These are phyloP conservation scores for Neurospora pannonica DNA, from an alignment of 495 filamentous ascomycete species.

Conservation along the genomic window DNA sequence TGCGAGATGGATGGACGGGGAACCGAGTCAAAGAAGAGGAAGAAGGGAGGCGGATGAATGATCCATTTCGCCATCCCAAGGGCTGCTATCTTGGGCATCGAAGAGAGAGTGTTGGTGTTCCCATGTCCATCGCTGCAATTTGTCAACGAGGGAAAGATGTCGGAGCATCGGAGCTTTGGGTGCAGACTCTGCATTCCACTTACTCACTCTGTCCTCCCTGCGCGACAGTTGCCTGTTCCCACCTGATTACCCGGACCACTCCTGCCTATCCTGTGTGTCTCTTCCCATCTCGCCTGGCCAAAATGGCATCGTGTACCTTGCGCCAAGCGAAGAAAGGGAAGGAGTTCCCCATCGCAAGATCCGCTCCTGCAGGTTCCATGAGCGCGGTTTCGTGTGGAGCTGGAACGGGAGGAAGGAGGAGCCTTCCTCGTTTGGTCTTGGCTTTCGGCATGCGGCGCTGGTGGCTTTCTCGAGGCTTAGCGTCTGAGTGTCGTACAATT, in stretches of 20 bases:
- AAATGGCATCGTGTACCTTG: not conserved
- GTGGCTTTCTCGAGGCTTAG: not conserved
- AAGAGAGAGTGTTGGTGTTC: not conserved
- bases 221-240: not conserved
- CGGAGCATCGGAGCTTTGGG: not conserved
- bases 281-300: not conserved
- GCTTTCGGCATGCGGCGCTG: not conserved
- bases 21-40: not conserved
- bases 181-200: not conserved
- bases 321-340: not conserved
- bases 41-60: not conserved
- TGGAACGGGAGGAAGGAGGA: not conserved
- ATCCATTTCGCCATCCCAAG: not conserved
- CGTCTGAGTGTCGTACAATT: not conserved
- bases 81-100: not conserved
- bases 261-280: not conserved
- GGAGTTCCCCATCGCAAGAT: not conserved
- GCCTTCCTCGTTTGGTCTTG: not conserved
- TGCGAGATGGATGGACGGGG: not conserved
- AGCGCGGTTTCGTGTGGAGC: not conserved
- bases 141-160: not conserved
- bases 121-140: not conserved
- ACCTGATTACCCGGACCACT: not conserved
- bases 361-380: not conserved
- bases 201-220: not conserved